These are phyloP conservation scores for Typha latifolia DNA, from an alignment of 176 grass and related monocot species.

Conservation along the genomic window DNA sequence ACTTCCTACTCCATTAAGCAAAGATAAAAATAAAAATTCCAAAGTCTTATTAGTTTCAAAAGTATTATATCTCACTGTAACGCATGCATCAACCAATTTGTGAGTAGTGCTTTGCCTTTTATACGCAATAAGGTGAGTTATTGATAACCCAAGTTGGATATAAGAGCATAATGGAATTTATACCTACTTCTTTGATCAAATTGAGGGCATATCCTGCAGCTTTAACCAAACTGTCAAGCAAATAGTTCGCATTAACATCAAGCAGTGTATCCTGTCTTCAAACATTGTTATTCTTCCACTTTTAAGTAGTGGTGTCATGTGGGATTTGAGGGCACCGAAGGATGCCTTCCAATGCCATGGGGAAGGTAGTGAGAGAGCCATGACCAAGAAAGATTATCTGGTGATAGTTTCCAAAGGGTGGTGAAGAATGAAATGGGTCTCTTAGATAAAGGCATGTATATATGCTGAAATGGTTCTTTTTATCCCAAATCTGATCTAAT, in stretches of 20 bases:
- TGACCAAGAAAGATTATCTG: too few species aligned
- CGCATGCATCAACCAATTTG: neutral
- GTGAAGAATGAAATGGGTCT: too few species aligned
- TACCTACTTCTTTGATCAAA: neutral
- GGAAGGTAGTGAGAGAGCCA: too few species aligned
- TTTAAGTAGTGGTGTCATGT: too few species aligned
- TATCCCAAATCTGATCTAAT: neutral
- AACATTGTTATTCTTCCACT: neutral
- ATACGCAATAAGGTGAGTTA: neutral
- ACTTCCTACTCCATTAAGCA: neutral
- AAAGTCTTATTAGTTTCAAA: neutral
- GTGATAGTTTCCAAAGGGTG: too few species aligned
- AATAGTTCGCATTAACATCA: neutral
- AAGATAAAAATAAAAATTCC: neutral
- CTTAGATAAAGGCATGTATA: too few species aligned
- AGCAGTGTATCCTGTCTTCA: too few species aligned
- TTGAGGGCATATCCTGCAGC: conserved; percentile 1
- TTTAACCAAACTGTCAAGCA: neutral
- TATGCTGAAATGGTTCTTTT: too few species aligned
- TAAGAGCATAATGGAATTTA: neutral
- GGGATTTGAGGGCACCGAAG: too few species aligned
- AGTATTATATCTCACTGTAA: neutral
- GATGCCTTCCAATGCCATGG: too few species aligned
- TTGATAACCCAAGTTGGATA: neutral
- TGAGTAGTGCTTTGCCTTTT: neutral